A percentile compares a stretch with the other conserved stretches of the same genome.
Conservation (phyloP, 495 filamentous ascomycete species). For the Penicillium bialowiezense region DNA sequence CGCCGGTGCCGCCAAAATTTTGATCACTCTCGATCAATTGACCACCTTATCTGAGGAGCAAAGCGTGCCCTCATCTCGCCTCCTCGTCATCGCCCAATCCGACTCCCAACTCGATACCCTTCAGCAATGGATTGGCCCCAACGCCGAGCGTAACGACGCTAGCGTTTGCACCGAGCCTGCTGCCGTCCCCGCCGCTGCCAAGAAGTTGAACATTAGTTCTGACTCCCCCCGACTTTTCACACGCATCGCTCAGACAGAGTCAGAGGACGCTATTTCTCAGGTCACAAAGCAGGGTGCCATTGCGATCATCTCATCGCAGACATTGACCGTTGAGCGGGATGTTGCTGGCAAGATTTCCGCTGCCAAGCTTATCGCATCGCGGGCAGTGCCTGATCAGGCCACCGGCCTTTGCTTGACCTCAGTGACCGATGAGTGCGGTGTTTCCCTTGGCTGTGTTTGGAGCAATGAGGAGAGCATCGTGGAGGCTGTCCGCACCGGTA, state of each 20-base stretch:
- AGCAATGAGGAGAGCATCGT: conserved; percentile 86
- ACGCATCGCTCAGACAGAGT: conserved; percentile 25
- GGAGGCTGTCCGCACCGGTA: conserved; percentile 81
- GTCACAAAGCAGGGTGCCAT: conserved; percentile 62
- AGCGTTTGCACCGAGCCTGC: conserved; percentile 49
- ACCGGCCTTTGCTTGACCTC: conserved; percentile 85
- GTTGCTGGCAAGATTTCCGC: conserved; percentile 60
- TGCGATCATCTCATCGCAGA: conserved; percentile 70
- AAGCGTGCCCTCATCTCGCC: conserved; percentile 54
- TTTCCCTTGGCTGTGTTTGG: conserved; percentile 86
- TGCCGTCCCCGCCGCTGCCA: conserved; percentile 47
- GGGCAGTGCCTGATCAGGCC: conserved; percentile 73
- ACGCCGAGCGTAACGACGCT: conserved; percentile 50
- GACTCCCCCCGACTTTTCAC: conserved; percentile 39
- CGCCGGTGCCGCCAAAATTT: conserved; percentile 81
- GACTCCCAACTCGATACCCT: conserved; percentile 35
- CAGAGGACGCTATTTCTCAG: conserved; percentile 45
- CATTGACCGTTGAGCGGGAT: conserved; percentile 63
- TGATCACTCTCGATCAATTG: conserved; percentile 70
- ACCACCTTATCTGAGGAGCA: conserved; percentile 49
- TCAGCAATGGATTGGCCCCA: conserved; percentile 39
- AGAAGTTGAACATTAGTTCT: conserved; percentile 37
- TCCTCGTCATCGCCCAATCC: conserved; percentile 48
- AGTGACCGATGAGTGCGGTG: conserved; percentile 84
- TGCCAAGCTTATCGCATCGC: conserved; percentile 63